Evolutionary conservation across 148 eudicot genomes (phyloP).

Genomic region (Nepenthes gracilis): DNA sequence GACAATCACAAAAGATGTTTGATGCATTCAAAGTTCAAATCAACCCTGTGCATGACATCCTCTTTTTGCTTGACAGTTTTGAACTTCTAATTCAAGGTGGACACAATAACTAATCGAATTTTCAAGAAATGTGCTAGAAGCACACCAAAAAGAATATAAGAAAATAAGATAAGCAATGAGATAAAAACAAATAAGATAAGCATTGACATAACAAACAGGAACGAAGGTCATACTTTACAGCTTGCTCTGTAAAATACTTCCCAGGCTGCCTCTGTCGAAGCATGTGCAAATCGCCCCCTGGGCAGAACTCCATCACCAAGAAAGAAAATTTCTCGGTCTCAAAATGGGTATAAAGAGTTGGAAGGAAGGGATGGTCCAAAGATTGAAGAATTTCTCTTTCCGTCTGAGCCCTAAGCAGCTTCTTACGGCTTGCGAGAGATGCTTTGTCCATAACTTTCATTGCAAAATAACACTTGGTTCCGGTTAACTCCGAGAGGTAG

Average conservation of each 20-base stretch:
- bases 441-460: conserved; percentile 92
- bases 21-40: too few species aligned
- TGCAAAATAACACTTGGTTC: conserved; percentile 85
- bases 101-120: background rate
- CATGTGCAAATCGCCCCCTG: conserved; percentile 88
- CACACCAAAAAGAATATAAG: background rate
- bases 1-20: too few species aligned
- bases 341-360: conserved; percentile 66
- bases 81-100: too few species aligned
- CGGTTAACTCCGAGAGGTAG: conserved; percentile 75
- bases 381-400: conserved; percentile 83
- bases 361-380: conserved; percentile 85
- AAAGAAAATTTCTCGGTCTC: conserved; percentile 83
- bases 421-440: conserved; percentile 74
- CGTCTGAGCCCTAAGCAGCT: conserved; percentile 76
- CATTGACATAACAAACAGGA: background rate
- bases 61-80: too few species aligned
- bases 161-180: background rate
- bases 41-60: too few species aligned
- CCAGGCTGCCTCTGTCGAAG: conserved; percentile 88
- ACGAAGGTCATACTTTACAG: conserved; percentile 59
- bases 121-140: background rate
- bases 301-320: conserved; percentile 90
- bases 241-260: conserved; percentile 73
- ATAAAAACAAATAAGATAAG: background rate